Evolutionary conservation across 148 eudicot genomes (phyloP).

Genomic region (Oxyria digyna): DNA sequence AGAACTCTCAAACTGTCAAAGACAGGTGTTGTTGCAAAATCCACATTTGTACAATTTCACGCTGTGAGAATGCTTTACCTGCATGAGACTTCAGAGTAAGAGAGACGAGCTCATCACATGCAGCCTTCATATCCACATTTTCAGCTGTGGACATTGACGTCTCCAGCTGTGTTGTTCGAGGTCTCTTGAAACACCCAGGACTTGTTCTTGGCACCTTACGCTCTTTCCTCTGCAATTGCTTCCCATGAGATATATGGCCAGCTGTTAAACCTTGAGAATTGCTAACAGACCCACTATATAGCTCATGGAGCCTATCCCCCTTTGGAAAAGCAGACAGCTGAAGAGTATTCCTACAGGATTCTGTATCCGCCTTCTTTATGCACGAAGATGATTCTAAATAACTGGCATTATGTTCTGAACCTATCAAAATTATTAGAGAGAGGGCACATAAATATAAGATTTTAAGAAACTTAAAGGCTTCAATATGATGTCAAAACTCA

Average conservation of each 20-base stretch:
- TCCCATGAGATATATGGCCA: conserved; percentile 29
- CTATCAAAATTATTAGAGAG: neutral
- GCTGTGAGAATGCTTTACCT: conserved; percentile 27
- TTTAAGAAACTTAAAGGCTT: neutral
- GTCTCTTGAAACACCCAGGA: conserved; percentile 41
- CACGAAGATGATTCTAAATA: conserved; percentile 27
- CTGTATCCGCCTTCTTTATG: conserved; percentile 37
- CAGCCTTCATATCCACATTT: conserved; percentile 31
- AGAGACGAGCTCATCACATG: conserved; percentile 22
- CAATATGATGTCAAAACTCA: neutral
- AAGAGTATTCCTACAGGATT: conserved; percentile 16
- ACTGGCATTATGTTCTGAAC: conserved; percentile 16
- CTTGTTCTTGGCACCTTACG: conserved; percentile 39
- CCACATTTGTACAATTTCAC: neutral
- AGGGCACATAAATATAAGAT: neutral
- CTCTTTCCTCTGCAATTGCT: conserved; percentile 33
- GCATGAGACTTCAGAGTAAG: conserved; percentile 24
- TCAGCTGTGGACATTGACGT: conserved; percentile 24
- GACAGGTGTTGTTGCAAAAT: neutral
- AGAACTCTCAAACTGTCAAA: neutral
- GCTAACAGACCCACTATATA: conserved; percentile 21
- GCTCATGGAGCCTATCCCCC: conserved; percentile 22
- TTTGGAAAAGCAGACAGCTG: conserved; percentile 23
- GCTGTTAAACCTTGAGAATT: conserved; percentile 21
- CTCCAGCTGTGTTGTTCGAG: conserved; percentile 41